Conservation (phyloP, 305 asterid species). For the Solanum hybrid region DNA sequence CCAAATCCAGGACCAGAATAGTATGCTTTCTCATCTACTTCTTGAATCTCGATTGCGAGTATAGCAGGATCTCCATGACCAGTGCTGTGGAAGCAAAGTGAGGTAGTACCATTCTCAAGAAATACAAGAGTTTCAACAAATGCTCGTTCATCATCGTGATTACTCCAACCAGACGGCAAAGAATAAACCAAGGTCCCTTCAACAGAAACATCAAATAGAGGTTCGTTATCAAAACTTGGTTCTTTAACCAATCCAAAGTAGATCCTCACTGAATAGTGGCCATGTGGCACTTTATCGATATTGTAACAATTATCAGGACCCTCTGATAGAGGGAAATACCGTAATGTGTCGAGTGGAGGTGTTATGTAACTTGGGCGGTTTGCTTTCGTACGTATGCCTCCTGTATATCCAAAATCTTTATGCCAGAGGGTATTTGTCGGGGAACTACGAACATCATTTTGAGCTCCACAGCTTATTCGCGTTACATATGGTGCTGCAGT, state of each 20-base stretch:
- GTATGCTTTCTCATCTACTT: conserved; percentile 65
- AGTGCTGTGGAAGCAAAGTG: conserved; percentile 92
- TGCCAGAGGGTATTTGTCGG: conserved; percentile 73
- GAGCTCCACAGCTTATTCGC: conserved; percentile 94
- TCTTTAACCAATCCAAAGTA: conserved; percentile 65
- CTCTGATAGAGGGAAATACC: conserved; percentile 73
- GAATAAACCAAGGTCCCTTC: conserved; percentile 88
- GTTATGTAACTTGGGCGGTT: conserved; percentile 60
- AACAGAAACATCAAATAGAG: conserved; percentile 75
- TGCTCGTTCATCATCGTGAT: conserved; percentile 64
- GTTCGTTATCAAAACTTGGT: conserved; percentile 68
- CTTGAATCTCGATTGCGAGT: conserved; percentile 83
- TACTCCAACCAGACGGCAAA: conserved; percentile 91
- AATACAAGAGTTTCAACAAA: conserved; percentile 69
- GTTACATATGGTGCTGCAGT: conserved; percentile 66
- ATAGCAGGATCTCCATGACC: conserved; percentile 94
- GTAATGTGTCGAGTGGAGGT: conserved; percentile 58
- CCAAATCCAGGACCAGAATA: conserved; percentile 58
- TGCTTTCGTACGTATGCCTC: conserved; percentile 70
- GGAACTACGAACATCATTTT: conserved; percentile 44
- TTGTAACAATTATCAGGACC: conserved; percentile 93
- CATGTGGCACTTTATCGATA: conserved; percentile 70
- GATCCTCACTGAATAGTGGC: conserved; percentile 72
- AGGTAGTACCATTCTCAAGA: conserved; percentile 72
- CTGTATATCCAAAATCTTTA: conserved; percentile 85